phyloP scores from a whole-genome alignment of 352 stramenopile genomes.

The Globisporangium canariense region DNA sequence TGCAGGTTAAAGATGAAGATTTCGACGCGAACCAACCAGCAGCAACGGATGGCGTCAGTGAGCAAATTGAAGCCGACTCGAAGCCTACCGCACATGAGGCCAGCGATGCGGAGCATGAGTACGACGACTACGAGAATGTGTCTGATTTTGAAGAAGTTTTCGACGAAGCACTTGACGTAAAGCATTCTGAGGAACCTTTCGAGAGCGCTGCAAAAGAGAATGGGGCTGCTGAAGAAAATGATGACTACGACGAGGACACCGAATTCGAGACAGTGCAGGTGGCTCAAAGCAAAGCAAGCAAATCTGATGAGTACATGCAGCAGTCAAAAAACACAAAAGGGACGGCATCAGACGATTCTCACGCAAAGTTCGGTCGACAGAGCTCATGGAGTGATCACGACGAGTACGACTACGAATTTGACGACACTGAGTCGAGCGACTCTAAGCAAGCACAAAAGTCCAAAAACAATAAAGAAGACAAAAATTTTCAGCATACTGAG shows the following conservation, averaged over 20 bases:
- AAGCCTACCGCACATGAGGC: not conserved
- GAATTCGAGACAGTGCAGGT: not conserved
- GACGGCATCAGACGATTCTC: not conserved
- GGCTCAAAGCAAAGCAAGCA: not conserved
- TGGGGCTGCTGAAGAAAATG: not conserved
- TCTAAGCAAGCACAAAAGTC: not conserved
- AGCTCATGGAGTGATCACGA: not conserved
- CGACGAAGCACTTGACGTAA: not conserved
- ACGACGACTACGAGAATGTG: conserved; percentile 4
- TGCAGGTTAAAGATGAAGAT: not conserved
- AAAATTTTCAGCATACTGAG: no score
- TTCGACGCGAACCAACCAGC: not conserved
- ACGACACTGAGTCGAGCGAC: not conserved
- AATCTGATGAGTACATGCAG: no score
- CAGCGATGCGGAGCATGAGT: not conserved
- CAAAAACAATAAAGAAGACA: not conserved
- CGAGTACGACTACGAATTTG: not conserved
- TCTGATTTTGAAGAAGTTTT: not conserved
- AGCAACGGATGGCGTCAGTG: not conserved
- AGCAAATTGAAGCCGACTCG: not conserved
- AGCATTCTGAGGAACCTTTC: not conserved
- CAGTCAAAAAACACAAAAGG: not conserved
- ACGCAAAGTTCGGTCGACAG: not conserved
- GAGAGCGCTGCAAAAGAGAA: not conserved
- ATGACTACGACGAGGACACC: not conserved